phyloP scores from a whole-genome alignment of 495 filamentous ascomycete genomes.

The Neurospora sp. region DNA sequence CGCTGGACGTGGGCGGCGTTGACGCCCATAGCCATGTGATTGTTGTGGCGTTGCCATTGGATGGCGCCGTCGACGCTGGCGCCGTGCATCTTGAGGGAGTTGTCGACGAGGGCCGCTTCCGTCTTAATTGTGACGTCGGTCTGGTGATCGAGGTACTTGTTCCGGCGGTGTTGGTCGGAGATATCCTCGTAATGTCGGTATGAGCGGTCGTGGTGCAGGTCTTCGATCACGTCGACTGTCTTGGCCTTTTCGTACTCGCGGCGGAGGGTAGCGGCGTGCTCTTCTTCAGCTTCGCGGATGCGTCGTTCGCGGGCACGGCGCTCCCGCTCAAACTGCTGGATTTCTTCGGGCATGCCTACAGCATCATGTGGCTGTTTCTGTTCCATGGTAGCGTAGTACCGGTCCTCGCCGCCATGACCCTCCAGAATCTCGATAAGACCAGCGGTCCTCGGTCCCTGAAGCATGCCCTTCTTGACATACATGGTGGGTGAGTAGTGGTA shows the following conservation, averaged over 20 bases:
- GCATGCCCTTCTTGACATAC: conserved; percentile 28
- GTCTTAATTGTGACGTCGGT: conserved; percentile 5
- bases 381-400: conserved; percentile 28
- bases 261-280: conserved; percentile 19
- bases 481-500: conserved; percentile 33
- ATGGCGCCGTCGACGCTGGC: conserved; percentile 7
- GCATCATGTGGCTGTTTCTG: conserved; percentile 29
- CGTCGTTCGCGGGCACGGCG: conserved; percentile 23
- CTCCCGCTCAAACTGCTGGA: conserved; percentile 27
- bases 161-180: conserved; percentile 7
- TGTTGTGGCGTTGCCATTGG: conserved; percentile 13
- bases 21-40: conserved; percentile 8
- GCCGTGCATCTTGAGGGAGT: conserved; percentile 9
- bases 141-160: conserved; percentile 12
- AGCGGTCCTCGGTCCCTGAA: conserved; percentile 13
- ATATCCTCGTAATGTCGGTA: conserved; percentile 10
- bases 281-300: conserved; percentile 17
- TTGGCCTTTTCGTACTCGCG: conserved; percentile 25
- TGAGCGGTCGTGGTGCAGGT: conserved; percentile 4
- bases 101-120: conserved; percentile 11
- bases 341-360: conserved; percentile 26
- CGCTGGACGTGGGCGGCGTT: conserved; percentile 1
- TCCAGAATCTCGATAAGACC: conserved; percentile 17
- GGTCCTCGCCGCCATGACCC: conserved; percentile 27
- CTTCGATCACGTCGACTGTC: conserved; percentile 8